Evolutionary conservation across 768 basidiomycete species (phyloP), one percentile per base, ranked within the genome.

Genomic region (Trametes gibbosa): DNA sequence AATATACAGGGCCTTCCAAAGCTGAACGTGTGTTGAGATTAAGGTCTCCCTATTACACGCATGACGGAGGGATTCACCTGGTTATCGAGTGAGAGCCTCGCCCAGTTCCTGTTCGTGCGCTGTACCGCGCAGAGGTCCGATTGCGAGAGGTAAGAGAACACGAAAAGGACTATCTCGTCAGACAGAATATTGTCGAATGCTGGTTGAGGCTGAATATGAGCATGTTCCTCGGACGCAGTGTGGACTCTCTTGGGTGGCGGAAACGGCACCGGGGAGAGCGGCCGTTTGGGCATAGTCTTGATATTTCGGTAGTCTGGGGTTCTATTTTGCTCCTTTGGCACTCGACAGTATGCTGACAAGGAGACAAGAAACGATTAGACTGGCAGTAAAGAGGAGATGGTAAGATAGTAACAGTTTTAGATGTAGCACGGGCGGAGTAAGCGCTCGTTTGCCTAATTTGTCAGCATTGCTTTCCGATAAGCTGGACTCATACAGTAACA

Each of bases 101-200:
- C 78, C 81, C 88, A 91, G 64, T 84, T 85, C 61, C 75, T 78
- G 72, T 80, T 89, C 45, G 81, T 81, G 14, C 77, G 71, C 70
- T 90, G 86, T 24, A 81, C 74, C 12, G 77, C 69, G 68, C 90
- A 92, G 27, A 92, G 82, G 72, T 90, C 89, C 21, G 72, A 65
- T 75, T 79, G 84, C 29, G 82, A 78, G 39, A 92, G 78, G 72
- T 85, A 79, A 2, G 89, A 84, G 76, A 92, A 89, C 54, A 92
- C 84, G 66, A 77, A 80, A 21, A 92, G 75, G 46, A 90, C 75
- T 46, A 92, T 81, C 73, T 92, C 90, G 65, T 92, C 90, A 68
- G 84, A 92, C 42, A 92, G 73, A 4, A 80, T 75, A 56, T 72
- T 76, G 61, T 86, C 81, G 65, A 89, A 83, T 16, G 75, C 43